phyloP scores from a whole-genome alignment of 2,329 filamentous ascomycete genomes.

The Annulohypoxylon truncatum region DNA sequence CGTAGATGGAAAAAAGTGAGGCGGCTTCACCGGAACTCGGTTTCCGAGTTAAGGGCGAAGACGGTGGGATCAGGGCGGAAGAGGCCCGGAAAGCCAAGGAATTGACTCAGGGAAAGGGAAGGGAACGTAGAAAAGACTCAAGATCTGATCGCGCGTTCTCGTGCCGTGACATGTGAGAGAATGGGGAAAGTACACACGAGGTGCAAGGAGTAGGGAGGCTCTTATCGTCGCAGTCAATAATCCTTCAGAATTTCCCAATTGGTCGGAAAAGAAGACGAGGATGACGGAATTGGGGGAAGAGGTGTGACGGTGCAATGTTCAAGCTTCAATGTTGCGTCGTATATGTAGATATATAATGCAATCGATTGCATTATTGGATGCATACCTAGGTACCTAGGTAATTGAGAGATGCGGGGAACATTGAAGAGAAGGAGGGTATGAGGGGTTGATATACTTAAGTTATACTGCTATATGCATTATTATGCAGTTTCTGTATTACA shows the following conservation, averaged over 20 bases:
- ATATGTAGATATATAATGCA: slow-evolving; percentile 5
- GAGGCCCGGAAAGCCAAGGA: slow-evolving; percentile 18
- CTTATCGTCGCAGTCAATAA: neutral
- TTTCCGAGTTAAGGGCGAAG: slow-evolving; percentile 39
- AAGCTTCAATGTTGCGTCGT: too few species aligned
- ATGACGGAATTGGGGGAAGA: slow-evolving; percentile 1
- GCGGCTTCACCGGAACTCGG: slow-evolving; percentile 16
- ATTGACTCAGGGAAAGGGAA: neutral
- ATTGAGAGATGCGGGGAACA: slow-evolving; percentile 1
- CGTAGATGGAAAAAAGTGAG: slow-evolving; percentile 11
- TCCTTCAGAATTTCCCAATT: slow-evolving; percentile 8
- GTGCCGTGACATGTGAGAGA: slow-evolving; percentile 17
- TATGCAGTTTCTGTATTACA: neutral
- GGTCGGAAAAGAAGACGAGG: neutral
- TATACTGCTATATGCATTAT: neutral
- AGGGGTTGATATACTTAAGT: neutral
- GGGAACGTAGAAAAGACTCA: neutral
- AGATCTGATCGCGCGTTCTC: slow-evolving; percentile 1
- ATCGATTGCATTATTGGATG: slow-evolving; percentile 7
- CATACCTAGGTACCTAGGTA: too few species aligned
- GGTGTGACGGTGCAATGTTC: neutral
- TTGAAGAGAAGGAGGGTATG: neutral
- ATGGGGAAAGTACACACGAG: slow-evolving; percentile 34
- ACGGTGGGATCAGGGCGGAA: slow-evolving; percentile 15
- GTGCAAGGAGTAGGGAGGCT: slow-evolving; percentile 30